These are phyloP conservation scores for Boletus tomentosulus DNA, from an alignment of 768 basidiomycete genomes.

Conservation along the genomic window DNA sequence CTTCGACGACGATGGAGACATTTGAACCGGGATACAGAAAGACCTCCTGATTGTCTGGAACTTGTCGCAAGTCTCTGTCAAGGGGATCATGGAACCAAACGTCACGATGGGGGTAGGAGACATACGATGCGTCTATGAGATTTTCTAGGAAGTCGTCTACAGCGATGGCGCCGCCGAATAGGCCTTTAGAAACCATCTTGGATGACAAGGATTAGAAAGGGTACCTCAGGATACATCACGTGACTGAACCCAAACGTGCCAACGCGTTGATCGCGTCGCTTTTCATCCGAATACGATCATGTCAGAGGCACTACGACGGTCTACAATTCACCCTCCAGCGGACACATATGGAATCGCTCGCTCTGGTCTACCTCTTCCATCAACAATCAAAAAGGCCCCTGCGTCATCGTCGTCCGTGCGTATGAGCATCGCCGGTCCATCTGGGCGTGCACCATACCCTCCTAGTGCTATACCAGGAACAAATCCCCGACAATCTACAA, in stretches of 20 bases:
- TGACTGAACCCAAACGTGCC: constrained; percentile 9
- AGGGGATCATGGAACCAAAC: neutral
- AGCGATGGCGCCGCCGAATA: constrained; percentile 88
- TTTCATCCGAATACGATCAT: constrained; percentile 11
- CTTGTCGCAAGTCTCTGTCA: constrained; percentile 64
- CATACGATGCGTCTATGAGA: constrained; percentile 87
- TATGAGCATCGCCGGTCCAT: constrained; percentile 74
- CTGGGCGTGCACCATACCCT: constrained; percentile 44
- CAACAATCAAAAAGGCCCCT: constrained; percentile 67
- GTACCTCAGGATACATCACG: constrained; percentile 14
- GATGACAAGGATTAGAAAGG: no score
- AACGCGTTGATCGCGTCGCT: constrained; percentile 28
- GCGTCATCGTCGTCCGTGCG: constrained; percentile 42
- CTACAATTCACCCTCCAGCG: constrained; percentile 50
- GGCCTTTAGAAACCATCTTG: constrained; percentile 21
- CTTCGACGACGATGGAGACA: constrained; percentile 79
- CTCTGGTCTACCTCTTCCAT: constrained; percentile 71
- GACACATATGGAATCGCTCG: constrained; percentile 49
- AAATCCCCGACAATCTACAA: constrained; percentile 65
- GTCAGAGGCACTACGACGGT: constrained; percentile 52
- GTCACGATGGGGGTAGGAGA: constrained; percentile 13
- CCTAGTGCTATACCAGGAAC: constrained; percentile 36
- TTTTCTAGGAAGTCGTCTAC: constrained; percentile 44
- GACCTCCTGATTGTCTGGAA: constrained; percentile 95
- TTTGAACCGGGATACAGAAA: constrained; percentile 68